These are phyloP conservation scores for Exophiala calicioides DNA, from an alignment of 2,329 filamentous ascomycete genomes.

Conservation along the genomic window DNA sequence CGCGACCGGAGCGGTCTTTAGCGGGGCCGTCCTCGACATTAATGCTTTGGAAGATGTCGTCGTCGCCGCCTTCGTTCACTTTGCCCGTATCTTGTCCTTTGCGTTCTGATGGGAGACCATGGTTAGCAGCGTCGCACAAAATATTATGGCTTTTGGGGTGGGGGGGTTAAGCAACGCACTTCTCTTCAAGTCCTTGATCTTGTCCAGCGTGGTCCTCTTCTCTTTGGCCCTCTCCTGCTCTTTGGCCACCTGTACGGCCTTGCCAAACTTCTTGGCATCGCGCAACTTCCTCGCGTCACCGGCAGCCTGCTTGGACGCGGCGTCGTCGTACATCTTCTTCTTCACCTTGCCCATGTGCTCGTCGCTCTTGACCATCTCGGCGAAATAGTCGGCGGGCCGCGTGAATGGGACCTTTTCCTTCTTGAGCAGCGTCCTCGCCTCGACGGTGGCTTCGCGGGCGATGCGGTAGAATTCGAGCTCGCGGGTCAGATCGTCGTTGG, in stretches of 20 bases:
- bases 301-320: constrained; percentile 86
- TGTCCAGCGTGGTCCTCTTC: constrained; percentile 90
- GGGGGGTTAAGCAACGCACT: constrained; percentile 64
- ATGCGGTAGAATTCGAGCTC: constrained; percentile 94
- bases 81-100: constrained; percentile 67
- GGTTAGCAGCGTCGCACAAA: constrained; percentile 8
- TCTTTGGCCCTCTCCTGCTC: constrained; percentile 89
- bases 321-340: constrained; percentile 87
- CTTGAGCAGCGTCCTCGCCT: constrained; percentile 72
- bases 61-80: constrained; percentile 77
- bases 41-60: constrained; percentile 58
- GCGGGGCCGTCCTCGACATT: constrained; percentile 45
- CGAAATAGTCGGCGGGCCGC: constrained; percentile 91
- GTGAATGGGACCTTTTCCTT: constrained; percentile 84
- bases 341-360: constrained; percentile 98
- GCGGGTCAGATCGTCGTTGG: constrained; percentile 87
- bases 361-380: constrained; percentile 98
- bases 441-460: constrained; percentile 73
- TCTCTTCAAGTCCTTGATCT: constrained; percentile 92
- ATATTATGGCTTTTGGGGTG: too few species aligned
- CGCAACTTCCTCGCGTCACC: constrained; percentile 88
- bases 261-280: constrained; percentile 98
- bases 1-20: constrained; percentile 39
- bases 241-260: constrained; percentile 95
- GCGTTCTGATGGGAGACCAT: constrained; percentile 64